Base-by-base conservation (phyloP, 2,329 filamentous ascomycete species). In the Didymella sp. region DNA sequence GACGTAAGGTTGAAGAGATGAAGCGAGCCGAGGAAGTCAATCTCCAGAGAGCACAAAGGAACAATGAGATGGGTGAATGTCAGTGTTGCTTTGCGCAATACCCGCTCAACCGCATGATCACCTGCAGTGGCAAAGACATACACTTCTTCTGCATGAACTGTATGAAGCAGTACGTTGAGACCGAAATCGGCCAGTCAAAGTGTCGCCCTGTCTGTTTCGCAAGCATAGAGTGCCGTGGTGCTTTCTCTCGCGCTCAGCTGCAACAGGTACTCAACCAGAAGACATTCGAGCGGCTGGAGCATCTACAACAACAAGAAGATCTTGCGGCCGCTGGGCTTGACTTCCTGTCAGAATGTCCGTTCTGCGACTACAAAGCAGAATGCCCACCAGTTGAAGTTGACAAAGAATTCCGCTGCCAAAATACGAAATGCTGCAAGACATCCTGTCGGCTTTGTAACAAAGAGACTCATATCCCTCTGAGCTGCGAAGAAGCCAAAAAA, bases 361-460 rank as follows among this genome's bases (percentile, higher is more conserved):
- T 92, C 69, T 96, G 92, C 73, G 87, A 90, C 21, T 96, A 86
- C 77, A 91, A 90, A 38, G 89, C 87, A 30, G 89, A 92, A 57
- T 90, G 86, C 61, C 86, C 85, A 0, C 84, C 89, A 0, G 76
- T 89, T 1, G 85, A 89, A 17, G 77, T 85, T 17, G 83, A 94
- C 71, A 87, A 83, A 58, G 89, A 93, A 68, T 96, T 96, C 61
- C 80, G 81, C 3, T 96, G 92, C 75, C 79, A 84, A 49, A 88
- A 87, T 53, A 81, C 83, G 0, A 82, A 85, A 0, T 96, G 92
- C 71, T 78, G 78, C 59, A 81, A 82, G 56, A 73, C 75, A 41
- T 78, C 76, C 67, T 82, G 79, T 56, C 75, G 78, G 8, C 79
- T 88, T 2, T 96, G 92, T 75, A 82, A 84, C 28, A 77, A 81